Percentiles rank a stretch among this genome's conserved stretches.
Conservation (phyloP, 2,329 filamentous ascomycete genomes). For the Pseudocercospora cruenta region DNA sequence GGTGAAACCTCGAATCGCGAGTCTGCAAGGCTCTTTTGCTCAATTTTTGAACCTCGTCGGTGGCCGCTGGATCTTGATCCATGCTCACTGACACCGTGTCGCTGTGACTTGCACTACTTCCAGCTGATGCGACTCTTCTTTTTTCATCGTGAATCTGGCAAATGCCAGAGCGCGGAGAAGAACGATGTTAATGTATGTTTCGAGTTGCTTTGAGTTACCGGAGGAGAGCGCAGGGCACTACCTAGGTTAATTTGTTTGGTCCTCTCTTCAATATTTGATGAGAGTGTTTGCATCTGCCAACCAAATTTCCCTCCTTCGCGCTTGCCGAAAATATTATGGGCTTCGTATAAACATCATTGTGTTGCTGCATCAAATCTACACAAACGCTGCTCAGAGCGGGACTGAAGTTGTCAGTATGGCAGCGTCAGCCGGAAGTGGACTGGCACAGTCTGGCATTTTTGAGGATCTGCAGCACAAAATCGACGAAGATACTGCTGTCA, state of each 20-base stretch:
- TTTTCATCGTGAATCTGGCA: conserved; percentile 17
- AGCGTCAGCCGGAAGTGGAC: conserved; percentile 37
- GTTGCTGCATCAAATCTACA: not conserved
- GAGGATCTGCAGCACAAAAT: conserved; percentile 84
- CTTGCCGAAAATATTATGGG: not conserved
- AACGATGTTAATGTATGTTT: not conserved
- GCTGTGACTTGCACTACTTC: conserved; percentile 23
- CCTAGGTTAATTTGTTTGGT: too few species aligned
- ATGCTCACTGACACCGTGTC: conserved; percentile 19
- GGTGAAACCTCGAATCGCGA: conserved; percentile 19
- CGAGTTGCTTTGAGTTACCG: too few species aligned
- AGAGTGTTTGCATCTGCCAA: too few species aligned
- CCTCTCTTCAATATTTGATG: too few species aligned
- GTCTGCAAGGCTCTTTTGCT: conserved; percentile 7
- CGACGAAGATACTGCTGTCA: conserved; percentile 73
- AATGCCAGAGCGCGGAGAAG: conserved; percentile 13
- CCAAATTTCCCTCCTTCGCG: not conserved
- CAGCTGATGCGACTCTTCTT: conserved; percentile 22
- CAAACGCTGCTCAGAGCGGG: not conserved
- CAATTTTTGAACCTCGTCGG: conserved; percentile 17
- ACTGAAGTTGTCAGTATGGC: not conserved
- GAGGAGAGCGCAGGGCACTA: too few species aligned
- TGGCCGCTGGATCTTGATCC: conserved; percentile 17
- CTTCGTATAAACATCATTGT: not conserved
- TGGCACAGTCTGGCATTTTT: conserved; percentile 64